Conservation (phyloP, 306 rosid species). For the Medicago ruthenica region DNA sequence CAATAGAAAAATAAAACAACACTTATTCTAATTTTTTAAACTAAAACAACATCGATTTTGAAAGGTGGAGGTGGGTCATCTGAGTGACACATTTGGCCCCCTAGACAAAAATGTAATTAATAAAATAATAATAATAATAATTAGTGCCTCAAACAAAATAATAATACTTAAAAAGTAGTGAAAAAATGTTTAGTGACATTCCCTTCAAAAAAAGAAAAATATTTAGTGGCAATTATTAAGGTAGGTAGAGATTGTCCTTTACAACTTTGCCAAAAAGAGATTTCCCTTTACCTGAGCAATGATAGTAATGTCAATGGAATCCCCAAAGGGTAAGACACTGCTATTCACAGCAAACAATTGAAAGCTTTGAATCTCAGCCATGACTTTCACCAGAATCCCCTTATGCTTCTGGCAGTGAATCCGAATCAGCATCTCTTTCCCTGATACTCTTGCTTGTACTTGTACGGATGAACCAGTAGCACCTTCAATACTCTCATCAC, state of each 20-base stretch:
- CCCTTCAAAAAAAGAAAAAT: neutral
- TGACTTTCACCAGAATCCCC: conserved; percentile 56
- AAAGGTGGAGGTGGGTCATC: too few species aligned
- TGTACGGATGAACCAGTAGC: conserved; percentile 46
- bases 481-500: conserved; percentile 50
- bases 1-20: too few species aligned
- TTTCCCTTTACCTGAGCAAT: conserved; percentile 63
- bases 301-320: conserved; percentile 55
- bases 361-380: conserved; percentile 59
- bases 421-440: conserved; percentile 65
- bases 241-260: conserved; percentile 5
- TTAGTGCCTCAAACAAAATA: too few species aligned
- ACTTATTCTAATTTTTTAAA: too few species aligned
- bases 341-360: conserved; percentile 49
- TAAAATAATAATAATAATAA: too few species aligned
- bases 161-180: too few species aligned
- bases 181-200: neutral
- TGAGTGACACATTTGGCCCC: too few species aligned
- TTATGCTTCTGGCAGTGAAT: conserved; percentile 61
- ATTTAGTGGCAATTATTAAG: neutral
- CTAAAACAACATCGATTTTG: too few species aligned
- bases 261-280: conserved; percentile 41
- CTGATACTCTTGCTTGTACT: conserved; percentile 70
- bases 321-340: conserved; percentile 52
- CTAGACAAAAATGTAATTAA: too few species aligned